Evolutionary conservation across 306 rosid genomes (phyloP).

Genomic region (Medicago ruthenica): DNA sequence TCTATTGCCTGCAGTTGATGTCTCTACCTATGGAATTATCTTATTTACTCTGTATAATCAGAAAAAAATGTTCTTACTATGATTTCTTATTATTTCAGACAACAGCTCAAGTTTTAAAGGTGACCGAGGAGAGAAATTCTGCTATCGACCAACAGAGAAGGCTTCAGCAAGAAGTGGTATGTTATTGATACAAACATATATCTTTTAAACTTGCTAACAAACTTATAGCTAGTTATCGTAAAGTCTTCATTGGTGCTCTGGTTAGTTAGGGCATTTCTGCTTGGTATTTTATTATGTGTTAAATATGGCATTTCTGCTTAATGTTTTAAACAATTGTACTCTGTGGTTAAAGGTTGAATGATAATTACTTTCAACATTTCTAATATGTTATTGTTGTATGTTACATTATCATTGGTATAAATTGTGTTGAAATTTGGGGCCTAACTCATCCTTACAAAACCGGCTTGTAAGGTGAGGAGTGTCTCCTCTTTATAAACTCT

Average conservation of each 20-base stretch:
- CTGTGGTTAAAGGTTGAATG: neutral
- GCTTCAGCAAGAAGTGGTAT: conserved; percentile 19
- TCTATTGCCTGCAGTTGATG: neutral
- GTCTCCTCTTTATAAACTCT: too few relatives aligned
- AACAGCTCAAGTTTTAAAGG: neutral
- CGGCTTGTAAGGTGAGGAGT: too few relatives aligned
- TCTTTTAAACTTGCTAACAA: neutral
- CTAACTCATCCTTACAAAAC: too few relatives aligned
- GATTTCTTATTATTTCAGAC: neutral
- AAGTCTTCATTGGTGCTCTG: neutral
- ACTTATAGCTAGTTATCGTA: neutral
- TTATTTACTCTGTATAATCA: neutral
- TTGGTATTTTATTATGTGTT: neutral
- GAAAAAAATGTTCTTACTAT: neutral
- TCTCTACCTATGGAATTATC: neutral
- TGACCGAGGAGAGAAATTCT: conserved; percentile 10
- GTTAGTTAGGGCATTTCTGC: neutral
- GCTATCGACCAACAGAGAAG: conserved; percentile 5
- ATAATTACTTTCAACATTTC: too few relatives aligned
- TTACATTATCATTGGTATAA: too few relatives aligned
- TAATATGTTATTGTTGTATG: too few relatives aligned
- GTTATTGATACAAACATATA: neutral
- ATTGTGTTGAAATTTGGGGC: too few relatives aligned
- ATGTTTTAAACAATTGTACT: neutral
- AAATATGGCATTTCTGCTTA: conserved; percentile 1